phyloP scores from a whole-genome alignment of 2,329 filamentous ascomycete species.

The Dendrostoma leiphaemia region DNA sequence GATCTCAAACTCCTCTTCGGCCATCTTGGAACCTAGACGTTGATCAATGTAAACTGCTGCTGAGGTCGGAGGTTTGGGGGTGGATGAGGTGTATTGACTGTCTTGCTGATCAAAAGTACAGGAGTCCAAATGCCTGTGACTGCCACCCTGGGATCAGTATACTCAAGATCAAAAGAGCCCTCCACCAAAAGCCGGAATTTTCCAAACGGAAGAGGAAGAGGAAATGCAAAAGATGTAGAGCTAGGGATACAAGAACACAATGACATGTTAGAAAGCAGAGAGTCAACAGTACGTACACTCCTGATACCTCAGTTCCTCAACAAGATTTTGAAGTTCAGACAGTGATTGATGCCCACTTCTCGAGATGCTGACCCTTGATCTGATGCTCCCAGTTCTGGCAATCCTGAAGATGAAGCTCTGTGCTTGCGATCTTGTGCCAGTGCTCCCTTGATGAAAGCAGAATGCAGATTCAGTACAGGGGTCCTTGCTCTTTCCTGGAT shows the following conservation, averaged over 20 bases:
- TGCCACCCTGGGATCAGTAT: conserved; percentile 22
- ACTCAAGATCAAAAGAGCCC: conserved; percentile 9
- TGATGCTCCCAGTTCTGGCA: background rate
- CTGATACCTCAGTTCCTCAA: conserved; percentile 25
- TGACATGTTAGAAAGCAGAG: conserved; percentile 36
- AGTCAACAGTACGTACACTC: conserved; percentile 57
- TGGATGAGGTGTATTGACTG: conserved; percentile 30
- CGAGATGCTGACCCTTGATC: conserved; percentile 8
- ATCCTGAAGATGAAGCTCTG: conserved; percentile 62
- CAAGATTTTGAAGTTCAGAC: conserved; percentile 23
- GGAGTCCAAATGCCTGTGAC: conserved; percentile 25
- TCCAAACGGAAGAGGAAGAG: conserved; percentile 18
- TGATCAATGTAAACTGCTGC: conserved; percentile 9
- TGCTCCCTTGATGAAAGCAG: conserved; percentile 13
- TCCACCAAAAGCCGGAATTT: background rate
- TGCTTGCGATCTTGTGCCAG: conserved; percentile 48
- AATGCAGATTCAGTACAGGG: conserved; percentile 12
- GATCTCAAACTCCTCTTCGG: conserved; percentile 71
- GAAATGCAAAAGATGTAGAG: conserved; percentile 21
- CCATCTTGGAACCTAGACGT: conserved; percentile 45
- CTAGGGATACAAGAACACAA: conserved; percentile 26
- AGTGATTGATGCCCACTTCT: conserved; percentile 21
- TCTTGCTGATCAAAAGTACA: conserved; percentile 35
- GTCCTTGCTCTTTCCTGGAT: conserved; percentile 7
- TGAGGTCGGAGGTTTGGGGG: conserved; percentile 16